These are phyloP conservation scores for Blastocystis sp. DNA, from an alignment of 352 stramenopile species.

Conservation along the genomic window DNA sequence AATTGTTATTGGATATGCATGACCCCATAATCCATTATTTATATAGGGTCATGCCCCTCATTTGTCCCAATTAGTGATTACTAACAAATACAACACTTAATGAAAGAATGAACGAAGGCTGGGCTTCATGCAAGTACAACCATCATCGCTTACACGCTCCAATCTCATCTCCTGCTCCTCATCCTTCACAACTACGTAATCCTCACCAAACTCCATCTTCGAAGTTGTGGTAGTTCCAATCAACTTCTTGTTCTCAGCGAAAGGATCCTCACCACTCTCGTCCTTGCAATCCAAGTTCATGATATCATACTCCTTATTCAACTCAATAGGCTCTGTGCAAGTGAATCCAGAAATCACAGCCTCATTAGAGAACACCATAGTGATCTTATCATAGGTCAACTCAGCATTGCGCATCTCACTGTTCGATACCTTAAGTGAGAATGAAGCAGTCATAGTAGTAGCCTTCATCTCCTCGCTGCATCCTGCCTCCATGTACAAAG, in stretches of 20 bases:
- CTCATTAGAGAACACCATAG: conserved; percentile 13
- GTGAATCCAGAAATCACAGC: not conserved
- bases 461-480: not conserved
- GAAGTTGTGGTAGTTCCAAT: not conserved
- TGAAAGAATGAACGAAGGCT: not conserved
- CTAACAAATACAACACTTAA: not conserved
- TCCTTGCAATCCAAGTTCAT: conserved; percentile 48
- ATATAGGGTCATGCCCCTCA: too few species aligned
- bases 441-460: not conserved
- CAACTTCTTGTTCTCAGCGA: conserved; percentile 42
- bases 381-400: conserved; percentile 22
- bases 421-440: not conserved
- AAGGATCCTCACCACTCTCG: conserved; percentile 34
- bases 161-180: not conserved
- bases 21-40: too few species aligned
- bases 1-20: too few species aligned
- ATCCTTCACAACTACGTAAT: not conserved
- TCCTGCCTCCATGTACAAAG: not conserved
- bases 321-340: conserved; percentile 38
- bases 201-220: conserved; percentile 31
- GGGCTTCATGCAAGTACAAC: not conserved
- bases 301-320: conserved; percentile 58
- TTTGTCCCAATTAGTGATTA: not conserved
- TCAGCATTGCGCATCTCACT: not conserved
- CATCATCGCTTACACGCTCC: not conserved